These are phyloP conservation scores for Hygrocybe coccinea DNA, from an alignment of 768 basidiomycete species.

Conservation along the genomic window DNA sequence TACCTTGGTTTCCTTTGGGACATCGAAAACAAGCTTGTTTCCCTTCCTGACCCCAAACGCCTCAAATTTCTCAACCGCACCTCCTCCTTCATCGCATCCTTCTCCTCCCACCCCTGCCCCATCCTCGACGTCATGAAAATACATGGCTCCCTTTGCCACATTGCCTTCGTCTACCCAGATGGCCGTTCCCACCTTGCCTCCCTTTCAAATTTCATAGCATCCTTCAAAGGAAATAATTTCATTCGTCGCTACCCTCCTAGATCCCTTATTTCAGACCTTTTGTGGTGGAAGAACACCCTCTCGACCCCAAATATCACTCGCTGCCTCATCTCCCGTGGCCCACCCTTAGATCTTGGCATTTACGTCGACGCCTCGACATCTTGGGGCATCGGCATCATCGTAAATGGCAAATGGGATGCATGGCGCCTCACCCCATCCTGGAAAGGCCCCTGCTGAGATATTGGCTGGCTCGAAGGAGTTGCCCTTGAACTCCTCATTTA, in stretches of 20 bases:
- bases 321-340: constrained; percentile 6
- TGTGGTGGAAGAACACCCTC: constrained; percentile 29
- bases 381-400: constrained; percentile 11
- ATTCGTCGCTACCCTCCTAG: constrained; percentile 13
- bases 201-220: constrained; percentile 23
- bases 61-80: constrained; percentile 17
- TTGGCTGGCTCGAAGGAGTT: constrained; percentile 9
- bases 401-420: constrained; percentile 18
- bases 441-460: constrained; percentile 7
- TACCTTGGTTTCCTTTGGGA: constrained; percentile 30
- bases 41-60: constrained; percentile 26
- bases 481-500: constrained; percentile 4
- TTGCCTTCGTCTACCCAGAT: constrained; percentile 13
- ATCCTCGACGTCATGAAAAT: constrained; percentile 18
- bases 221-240: constrained; percentile 17
- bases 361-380: constrained; percentile 12
- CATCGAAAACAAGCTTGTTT: constrained; percentile 17
- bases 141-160: constrained; percentile 30
- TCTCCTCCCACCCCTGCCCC: neutral
- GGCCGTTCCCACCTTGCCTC: constrained; percentile 25
- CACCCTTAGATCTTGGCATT: constrained; percentile 7
- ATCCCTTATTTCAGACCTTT: constrained; percentile 23
- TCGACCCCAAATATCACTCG: constrained; percentile 1
- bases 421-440: constrained; percentile 21
- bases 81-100: constrained; percentile 6